Base-by-base conservation (phyloP, 306 rosid genomes). In the Ochetophila trinervis region DNA sequence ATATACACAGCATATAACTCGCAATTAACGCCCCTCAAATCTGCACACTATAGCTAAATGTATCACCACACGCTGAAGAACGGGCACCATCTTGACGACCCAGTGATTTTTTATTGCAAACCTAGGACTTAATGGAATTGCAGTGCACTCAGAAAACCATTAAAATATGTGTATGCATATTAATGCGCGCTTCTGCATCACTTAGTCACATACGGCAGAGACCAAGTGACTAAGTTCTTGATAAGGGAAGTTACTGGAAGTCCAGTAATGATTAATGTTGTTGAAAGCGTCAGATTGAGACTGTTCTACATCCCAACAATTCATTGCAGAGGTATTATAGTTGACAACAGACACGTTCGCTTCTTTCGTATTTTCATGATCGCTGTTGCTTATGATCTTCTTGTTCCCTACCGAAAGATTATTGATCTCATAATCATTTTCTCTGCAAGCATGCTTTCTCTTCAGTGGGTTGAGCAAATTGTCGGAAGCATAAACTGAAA, bases 221-320 rank as follows among this genome's bases (percentile, higher is more conserved):
- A 52, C 79, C 47, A 74, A 53, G 63, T 80, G 65, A 68, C 66
- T 69, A 22, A 77, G 65, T 79, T 79, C 83, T 65, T 77, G 83
- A 70, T 80, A 75, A 63, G 74, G 76, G 64, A 42, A 35, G 67
- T 44, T 63, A 44, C 11, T 21, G 17, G 52, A 36, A 36, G 23
- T 63, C 67, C 67, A 63, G 17, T 63, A 23, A 48, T 47, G 67
- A 47, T 63, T n/a, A 13, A 3, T 32, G 17, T 2, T 40, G 15
- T 63, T 56, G 45, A 71, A 50, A 11, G 80, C 67, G 66, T 62
- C 74, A 65, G 65, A 70, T 71, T 60, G 71, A 70, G 61, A 45
- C 6, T 51, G 63, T 53, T 65, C 32, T 57, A 42, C 56, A 17
- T 35, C 71, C 72, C 68, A 74, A 10, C 49, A 48, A 22, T 45